Percentiles rank a stretch among this genome's conserved stretches.
Conservation (phyloP, 2,329 filamentous ascomycete genomes). For the Fusarium xylarioides region DNA sequence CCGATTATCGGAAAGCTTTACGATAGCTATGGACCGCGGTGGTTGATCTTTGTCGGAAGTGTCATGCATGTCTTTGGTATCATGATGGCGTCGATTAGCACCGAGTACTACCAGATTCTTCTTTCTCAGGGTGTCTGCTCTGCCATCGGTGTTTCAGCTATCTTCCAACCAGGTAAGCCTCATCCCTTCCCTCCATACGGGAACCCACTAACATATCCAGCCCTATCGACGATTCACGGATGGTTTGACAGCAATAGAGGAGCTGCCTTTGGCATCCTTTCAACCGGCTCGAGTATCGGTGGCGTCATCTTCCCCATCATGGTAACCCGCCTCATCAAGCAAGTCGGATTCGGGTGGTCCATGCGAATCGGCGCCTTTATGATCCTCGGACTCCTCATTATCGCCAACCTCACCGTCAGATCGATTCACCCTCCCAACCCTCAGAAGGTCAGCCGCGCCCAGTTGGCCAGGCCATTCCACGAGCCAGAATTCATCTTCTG, state of each 20-base stretch:
- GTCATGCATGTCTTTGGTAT: conserved; percentile 67
- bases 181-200: accelerated
- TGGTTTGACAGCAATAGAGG: conserved; percentile 50
- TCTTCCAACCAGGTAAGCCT: conserved; percentile 45
- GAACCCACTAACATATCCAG: conserved; percentile 2
- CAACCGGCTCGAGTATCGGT: conserved; percentile 50
- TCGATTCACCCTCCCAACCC: conserved; percentile 36
- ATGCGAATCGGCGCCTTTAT: conserved; percentile 52
- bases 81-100: conserved; percentile 68
- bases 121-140: conserved; percentile 51
- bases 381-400: conserved; percentile 45
- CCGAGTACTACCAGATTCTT: conserved; percentile 53
- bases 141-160: conserved; percentile 48
- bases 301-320: conserved; percentile 55
- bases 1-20: conserved; percentile 70
- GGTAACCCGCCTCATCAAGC: conserved; percentile 47
- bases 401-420: conserved; percentile 46
- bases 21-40: conserved; percentile 69
- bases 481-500: conserved; percentile 48
- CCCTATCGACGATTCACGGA: conserved; percentile 45
- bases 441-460: conserved; percentile 42
- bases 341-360: conserved; percentile 52
- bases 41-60: conserved; percentile 61
- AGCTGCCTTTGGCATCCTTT: conserved; percentile 48
- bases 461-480: conserved; percentile 45